Evolutionary conservation across 2,329 filamentous ascomycete species (phyloP), one percentile per base, ranked within the genome.

Genomic region (Fusarium solani-melongenae): DNA sequence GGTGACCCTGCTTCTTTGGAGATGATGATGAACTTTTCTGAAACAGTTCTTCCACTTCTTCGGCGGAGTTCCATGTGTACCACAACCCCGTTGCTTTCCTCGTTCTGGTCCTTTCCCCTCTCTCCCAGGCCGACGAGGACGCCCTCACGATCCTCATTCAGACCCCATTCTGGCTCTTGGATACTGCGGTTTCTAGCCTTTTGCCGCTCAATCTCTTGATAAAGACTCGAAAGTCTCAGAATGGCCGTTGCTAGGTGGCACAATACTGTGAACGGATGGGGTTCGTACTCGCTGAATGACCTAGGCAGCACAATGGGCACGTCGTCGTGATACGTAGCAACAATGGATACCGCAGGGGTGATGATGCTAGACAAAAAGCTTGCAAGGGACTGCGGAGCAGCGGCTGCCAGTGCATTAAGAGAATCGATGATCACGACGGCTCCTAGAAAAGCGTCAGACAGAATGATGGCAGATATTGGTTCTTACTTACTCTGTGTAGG

Each of bases 191-290:
- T 92, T 11, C 88, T 88, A 5, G 96, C 95, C n/a, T 88, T 89
- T 80, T 94, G 94, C 39, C 89, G 88, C 33, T 91, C 91, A 6
- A 96, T 87, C 49, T 93, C 89, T 75, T 98, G 94, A 9, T 90
- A 85, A 41, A 98, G 88, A 15, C 91, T 93, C 41, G 92, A 91
- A 0, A 93, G 86, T 6, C 89, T 91, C 67, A 98, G 87, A 62
- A 98, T 89, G 5, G 94, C 92, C 5, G 96, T 99, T n/a, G 95
- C 94, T 66, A 98, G 91, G 82, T 97, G 97, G 53, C 88, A 89
- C 24, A 98, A 86, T 1, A 95, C 85, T 2, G 91, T 91, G 14
- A 97, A 86, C 0, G 94, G 91, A 31, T 90, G 84, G 1, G 95
- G 94, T 20, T 89, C 84, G 82, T 94, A 91, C 77, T 89, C 86